Base-by-base conservation (phyloP, 495 filamentous ascomycete species). In the Tetracladium setigerum region DNA sequence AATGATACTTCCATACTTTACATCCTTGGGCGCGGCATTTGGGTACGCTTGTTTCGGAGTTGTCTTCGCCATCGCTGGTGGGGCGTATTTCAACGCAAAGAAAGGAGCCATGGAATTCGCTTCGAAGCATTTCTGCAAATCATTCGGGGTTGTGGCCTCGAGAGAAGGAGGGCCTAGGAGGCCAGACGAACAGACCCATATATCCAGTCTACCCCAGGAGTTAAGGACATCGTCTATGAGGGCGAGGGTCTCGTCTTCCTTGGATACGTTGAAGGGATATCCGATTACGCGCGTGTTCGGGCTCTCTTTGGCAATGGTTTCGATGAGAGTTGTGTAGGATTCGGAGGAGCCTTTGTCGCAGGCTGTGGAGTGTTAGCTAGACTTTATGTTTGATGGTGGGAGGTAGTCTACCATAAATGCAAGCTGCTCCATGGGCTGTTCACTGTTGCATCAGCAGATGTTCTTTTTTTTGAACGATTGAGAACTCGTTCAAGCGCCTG, bases 181-280 rank as follows among this genome's bases (percentile, higher is more conserved):
- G 8, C 71, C 72, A 1, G 75, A 73, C 14, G 66, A 71, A 44
- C 70, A 76, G 11, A 77, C 68, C 74, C 77, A 82, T 44, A 81
- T 67, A 57, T 82, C 78, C 14, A 81, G 63, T 4, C 77, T 58
- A 38, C 78, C 78, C 65, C 70, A 81, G 9, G 71, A 47, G 46
- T 78, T 78, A 22, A 82, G 66, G 30, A 80, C 65, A 47, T 82
- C 78, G 56, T 82, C 78, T 54, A 82, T 78, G 13, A 82, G 63
- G 30, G 55, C 61, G 9, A 82, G 67, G 10, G 78, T 82, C 47
- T 76, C 73, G 55, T 78, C 71, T 55, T 82, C 78, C 39, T 66
- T 67, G 5, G 72, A 65, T 33, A 73, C 63, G 46, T 67, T 65
- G 58, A 76, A 74, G 8, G 78, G 78, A 49, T 79, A 81, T 1